phyloP scores from a whole-genome alignment of 2,329 filamentous ascomycete genomes.

The Colletotrichum brevisporum region DNA sequence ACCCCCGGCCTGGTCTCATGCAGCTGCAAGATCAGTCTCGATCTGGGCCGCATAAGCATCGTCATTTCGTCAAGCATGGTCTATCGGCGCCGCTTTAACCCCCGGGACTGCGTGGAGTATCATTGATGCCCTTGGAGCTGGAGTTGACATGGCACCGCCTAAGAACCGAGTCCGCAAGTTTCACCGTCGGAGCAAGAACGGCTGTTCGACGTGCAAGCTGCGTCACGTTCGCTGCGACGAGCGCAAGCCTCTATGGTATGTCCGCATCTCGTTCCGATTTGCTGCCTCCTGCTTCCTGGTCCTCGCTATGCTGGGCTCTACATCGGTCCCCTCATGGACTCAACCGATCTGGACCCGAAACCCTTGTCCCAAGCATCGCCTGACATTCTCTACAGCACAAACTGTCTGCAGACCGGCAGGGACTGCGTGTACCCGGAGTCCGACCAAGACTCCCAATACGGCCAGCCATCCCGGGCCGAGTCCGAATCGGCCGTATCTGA shows the following conservation, averaged over 20 bases:
- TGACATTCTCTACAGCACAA: conserved; percentile 52
- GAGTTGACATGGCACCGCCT: conserved; percentile 49
- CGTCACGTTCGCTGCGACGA: conserved; percentile 64
- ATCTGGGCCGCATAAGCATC: conserved; percentile 19
- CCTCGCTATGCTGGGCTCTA: no score
- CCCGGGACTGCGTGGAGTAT: conserved; percentile 36
- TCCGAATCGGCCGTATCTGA: conserved; percentile 6
- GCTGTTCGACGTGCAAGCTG: conserved; percentile 54
- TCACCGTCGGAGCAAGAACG: conserved; percentile 54
- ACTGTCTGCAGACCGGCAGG: conserved; percentile 60
- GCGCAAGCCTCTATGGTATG: conserved; percentile 61
- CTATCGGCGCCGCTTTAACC: conserved; percentile 29
- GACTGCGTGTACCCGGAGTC: conserved; percentile 56
- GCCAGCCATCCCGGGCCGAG: conserved; percentile 7
- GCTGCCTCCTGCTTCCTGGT: not conserved
- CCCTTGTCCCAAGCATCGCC: not conserved
- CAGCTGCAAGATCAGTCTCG: conserved; percentile 28
- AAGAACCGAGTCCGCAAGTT: conserved; percentile 55
- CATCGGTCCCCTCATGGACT: not conserved
- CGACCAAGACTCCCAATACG: not conserved
- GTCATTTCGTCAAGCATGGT: conserved; percentile 36
- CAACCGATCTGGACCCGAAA: not conserved
- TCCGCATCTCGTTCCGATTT: conserved; percentile 26
- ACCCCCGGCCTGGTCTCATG: conserved; percentile 23
- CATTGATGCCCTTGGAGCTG: conserved; percentile 20